phyloP scores from a whole-genome alignment of 139 green algal genomes.

The Tetraselmis striata region DNA sequence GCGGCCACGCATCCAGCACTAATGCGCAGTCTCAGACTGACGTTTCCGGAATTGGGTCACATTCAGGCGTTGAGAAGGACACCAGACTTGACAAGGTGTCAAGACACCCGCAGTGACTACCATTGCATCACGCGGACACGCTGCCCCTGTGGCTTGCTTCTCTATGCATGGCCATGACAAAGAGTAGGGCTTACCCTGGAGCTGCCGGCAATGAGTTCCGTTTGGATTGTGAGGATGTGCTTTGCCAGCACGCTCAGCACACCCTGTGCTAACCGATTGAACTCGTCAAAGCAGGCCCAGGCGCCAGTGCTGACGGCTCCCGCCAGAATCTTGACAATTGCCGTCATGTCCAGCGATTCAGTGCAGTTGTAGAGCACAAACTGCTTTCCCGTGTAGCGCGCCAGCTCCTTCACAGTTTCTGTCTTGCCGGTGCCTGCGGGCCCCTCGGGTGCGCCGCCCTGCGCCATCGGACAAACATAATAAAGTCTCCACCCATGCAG shows the following conservation, averaged over 20 bases:
- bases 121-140: too few relatives aligned
- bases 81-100: too few relatives aligned
- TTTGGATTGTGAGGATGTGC: conserved; percentile 36
- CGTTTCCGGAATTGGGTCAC: too few relatives aligned
- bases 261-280: conserved; percentile 34
- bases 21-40: too few relatives aligned
- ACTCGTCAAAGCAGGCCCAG: conserved; percentile 46
- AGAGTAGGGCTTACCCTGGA: not conserved
- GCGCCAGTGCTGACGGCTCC: conserved; percentile 18
- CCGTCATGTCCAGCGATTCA: conserved; percentile 36
- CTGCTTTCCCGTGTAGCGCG: conserved; percentile 10
- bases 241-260: conserved; percentile 36
- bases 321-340: conserved; percentile 37
- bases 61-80: too few relatives aligned
- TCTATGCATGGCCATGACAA: too few relatives aligned
- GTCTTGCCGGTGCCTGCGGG: conserved; percentile 36
- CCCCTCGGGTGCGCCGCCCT: not conserved
- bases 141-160: too few relatives aligned
- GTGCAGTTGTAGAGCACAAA: conserved; percentile 37
- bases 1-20: too few relatives aligned
- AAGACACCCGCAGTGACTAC: too few relatives aligned
- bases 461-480: not conserved
- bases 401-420: conserved; percentile 33
- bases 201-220: conserved; percentile 16
- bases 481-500: too few relatives aligned